Evolutionary conservation across 768 basidiomycete genomes (phyloP).

Genomic region (Pleurotus citrinopileatus): DNA sequence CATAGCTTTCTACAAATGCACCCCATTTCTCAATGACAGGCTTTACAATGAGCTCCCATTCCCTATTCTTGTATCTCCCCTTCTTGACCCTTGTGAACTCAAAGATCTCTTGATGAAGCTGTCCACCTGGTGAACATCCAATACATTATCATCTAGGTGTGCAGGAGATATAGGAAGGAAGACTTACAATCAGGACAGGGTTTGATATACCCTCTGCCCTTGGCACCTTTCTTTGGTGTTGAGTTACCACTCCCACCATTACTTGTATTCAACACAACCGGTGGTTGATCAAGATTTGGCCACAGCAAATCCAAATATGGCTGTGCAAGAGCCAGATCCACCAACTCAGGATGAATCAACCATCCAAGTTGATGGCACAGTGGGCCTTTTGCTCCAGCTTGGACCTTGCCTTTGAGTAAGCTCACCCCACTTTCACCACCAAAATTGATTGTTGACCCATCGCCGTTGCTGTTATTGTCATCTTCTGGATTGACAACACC

Average conservation of each 20-base stretch:
- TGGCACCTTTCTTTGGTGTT: conserved; percentile 20
- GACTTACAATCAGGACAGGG: conserved; percentile 37
- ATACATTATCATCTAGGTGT: not conserved
- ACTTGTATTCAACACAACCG: conserved; percentile 13
- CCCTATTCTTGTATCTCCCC: conserved; percentile 57
- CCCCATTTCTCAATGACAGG: conserved; percentile 82
- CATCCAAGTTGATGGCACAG: conserved; percentile 77
- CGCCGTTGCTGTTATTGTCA: too few species aligned
- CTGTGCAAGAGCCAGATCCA: conserved; percentile 56
- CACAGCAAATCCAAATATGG: conserved; percentile 60
- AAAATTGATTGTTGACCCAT: conserved; percentile 19
- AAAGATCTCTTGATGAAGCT: conserved; percentile 77
- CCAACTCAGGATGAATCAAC: conserved; percentile 77
- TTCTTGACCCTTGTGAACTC: conserved; percentile 54
- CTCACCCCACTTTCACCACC: conserved; percentile 35
- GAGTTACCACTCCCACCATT: conserved; percentile 14
- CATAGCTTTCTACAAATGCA: conserved; percentile 13
- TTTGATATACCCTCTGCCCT: conserved; percentile 17
- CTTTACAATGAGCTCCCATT: conserved; percentile 74
- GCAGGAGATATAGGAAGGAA: not conserved
- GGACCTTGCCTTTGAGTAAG: conserved; percentile 64
- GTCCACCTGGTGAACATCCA: conserved; percentile 37
- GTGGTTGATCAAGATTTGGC: conserved; percentile 28
- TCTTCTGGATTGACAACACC: conserved; percentile 19
- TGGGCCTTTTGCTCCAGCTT: conserved; percentile 56